phyloP scores from a whole-genome alignment of 768 basidiomycete species.

The Naganishia vishniacii region DNA sequence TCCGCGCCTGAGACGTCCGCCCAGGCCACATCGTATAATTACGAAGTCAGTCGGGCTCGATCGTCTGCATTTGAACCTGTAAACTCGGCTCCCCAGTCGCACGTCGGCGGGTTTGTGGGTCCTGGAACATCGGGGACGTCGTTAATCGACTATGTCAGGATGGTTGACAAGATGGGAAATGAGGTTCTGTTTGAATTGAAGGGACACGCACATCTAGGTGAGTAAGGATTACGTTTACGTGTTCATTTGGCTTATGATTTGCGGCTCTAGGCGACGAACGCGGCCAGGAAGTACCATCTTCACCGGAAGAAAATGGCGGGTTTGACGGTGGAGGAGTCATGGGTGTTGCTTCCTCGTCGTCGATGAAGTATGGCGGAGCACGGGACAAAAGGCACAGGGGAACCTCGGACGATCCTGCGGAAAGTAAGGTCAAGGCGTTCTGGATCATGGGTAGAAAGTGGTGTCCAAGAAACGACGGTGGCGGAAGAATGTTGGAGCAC shows the following conservation, averaged over 20 bases:
- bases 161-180: conserved; percentile 26
- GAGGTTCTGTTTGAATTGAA: conserved; percentile 27
- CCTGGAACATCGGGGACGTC: conserved; percentile 10
- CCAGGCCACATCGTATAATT: conserved; percentile 16
- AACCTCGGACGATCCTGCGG: conserved; percentile 10
- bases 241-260: neutral
- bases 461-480: conserved; percentile 23
- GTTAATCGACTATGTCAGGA: conserved; percentile 22
- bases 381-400: neutral
- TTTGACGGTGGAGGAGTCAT: conserved; percentile 31
- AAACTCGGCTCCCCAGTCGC: conserved; percentile 13
- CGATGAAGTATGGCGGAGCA: conserved; percentile 1
- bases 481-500: conserved; percentile 48
- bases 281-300: conserved; percentile 12
- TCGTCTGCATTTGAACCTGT: conserved; percentile 23
- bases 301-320: conserved; percentile 28
- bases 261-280: conserved; percentile 23
- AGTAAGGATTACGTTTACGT: neutral
- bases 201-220: conserved; percentile 27
- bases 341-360: conserved; percentile 15
- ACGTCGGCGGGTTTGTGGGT: conserved; percentile 20
- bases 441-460: conserved; percentile 46
- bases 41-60: conserved; percentile 24
- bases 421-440: conserved; percentile 34
- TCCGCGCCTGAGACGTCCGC: conserved; percentile 6